phyloP scores from a whole-genome alignment of 169 alveolate genomes.

The Plasmodium billcollinsi region DNA sequence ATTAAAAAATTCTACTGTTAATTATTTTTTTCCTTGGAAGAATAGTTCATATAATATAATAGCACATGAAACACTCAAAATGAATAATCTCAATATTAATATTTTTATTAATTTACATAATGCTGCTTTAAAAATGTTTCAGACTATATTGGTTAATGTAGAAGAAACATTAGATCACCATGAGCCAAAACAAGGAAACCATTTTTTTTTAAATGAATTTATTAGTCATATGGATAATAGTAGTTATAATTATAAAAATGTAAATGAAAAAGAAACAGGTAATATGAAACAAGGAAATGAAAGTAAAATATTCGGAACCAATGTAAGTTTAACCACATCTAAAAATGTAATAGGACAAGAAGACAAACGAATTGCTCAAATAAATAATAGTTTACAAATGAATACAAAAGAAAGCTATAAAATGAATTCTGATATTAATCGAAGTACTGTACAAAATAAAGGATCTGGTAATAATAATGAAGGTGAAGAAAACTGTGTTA shows the following conservation, averaged over 20 bases:
- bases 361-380: conserved; percentile 31
- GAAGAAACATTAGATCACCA: conserved; percentile 18
- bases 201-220: conserved; percentile 29
- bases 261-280: conserved; percentile 11
- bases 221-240: conserved; percentile 17
- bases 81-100: conserved; percentile 37
- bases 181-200: conserved; percentile 14
- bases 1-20: conserved; percentile 66
- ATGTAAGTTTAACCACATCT: conserved; percentile 15
- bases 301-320: conserved; percentile 8
- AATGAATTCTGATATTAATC: conserved; percentile 14
- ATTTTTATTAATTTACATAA: conserved; percentile 60
- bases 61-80: conserved; percentile 54
- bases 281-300: neutral
- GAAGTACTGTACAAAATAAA: conserved; percentile 22
- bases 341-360: conserved; percentile 25
- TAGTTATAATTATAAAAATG: conserved; percentile 21
- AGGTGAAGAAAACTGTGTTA: conserved; percentile 3
- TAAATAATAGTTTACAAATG: conserved; percentile 58
- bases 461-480: conserved; percentile 20
- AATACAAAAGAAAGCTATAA: conserved; percentile 56
- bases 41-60: conserved; percentile 61
- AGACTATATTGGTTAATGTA: conserved; percentile 18
- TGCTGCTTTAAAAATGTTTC: conserved; percentile 43
- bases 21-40: conserved; percentile 68